A percentile compares a stretch with the other conserved stretches of the same genome.
These are phyloP conservation scores for Mortierella sp. DNA, from an alignment of 371 early-diverging fungal species.

Conservation along the genomic window DNA sequence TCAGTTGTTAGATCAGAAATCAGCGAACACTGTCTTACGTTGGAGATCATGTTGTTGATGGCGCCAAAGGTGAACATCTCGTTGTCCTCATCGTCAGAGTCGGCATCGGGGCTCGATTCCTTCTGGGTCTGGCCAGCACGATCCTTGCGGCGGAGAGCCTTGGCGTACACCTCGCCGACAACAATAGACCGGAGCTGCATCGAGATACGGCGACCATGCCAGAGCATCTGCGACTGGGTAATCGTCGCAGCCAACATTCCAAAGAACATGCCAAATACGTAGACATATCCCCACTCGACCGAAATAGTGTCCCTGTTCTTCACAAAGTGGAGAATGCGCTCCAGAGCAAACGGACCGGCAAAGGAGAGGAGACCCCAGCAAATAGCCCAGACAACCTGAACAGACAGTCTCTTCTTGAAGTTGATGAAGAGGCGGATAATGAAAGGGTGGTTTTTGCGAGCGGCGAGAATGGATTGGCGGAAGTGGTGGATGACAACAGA, in stretches of 20 bases:
- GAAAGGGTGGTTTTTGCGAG: slow-evolving; percentile 52
- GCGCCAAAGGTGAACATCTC: slow-evolving; percentile 65
- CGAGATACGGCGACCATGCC: slow-evolving; percentile 57
- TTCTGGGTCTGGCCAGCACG: slow-evolving; percentile 52
- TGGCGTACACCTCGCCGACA: slow-evolving; percentile 72
- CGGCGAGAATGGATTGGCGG: slow-evolving; percentile 55
- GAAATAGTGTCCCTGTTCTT: slow-evolving; percentile 42
- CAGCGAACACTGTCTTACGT: slow-evolving; percentile 60
- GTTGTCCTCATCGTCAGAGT: slow-evolving; percentile 31
- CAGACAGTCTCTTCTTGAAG: slow-evolving; percentile 40
- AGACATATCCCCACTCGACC: slow-evolving; percentile 57
- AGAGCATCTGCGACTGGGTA: slow-evolving; percentile 59
- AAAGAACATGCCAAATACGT: slow-evolving; percentile 63
- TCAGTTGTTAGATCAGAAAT: neutral
- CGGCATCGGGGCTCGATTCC: neutral
- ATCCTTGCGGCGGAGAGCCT: slow-evolving; percentile 70
- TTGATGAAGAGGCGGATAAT: slow-evolving; percentile 52
- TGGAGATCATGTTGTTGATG: slow-evolving; percentile 78
- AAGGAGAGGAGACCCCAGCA: slow-evolving; percentile 43
- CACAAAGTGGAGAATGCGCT: slow-evolving; percentile 48
- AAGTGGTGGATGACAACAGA: slow-evolving; percentile 59
- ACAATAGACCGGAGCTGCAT: slow-evolving; percentile 63
- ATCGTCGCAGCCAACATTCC: slow-evolving; percentile 52
- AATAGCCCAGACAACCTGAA: slow-evolving; percentile 50
- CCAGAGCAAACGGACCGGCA: slow-evolving; percentile 49